Evolutionary conservation across 306 rosid genomes (phyloP).

Genomic region (Trifolium dubium): DNA sequence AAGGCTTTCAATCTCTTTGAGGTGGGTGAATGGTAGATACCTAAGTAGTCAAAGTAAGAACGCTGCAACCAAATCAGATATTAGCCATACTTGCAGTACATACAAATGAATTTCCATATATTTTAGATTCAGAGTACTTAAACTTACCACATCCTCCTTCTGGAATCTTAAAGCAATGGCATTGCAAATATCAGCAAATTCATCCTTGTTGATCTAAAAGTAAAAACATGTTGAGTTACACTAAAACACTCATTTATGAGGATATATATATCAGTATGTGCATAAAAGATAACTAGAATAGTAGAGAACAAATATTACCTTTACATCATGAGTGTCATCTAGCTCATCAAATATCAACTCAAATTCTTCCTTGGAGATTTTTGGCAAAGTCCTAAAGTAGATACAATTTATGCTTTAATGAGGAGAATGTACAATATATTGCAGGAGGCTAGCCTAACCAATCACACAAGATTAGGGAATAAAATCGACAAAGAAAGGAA

Average conservation of each 20-base stretch:
- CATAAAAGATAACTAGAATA: conserved; percentile 29
- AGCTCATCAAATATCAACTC: conserved; percentile 89
- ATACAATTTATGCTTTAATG: conserved; percentile 33
- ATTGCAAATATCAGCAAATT: conserved; percentile 91
- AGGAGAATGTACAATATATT: too few relatives aligned
- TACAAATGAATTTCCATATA: conserved; percentile 30
- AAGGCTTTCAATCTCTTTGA: conserved; percentile 77
- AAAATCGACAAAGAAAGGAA: background rate
- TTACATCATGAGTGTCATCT: conserved; percentile 82
- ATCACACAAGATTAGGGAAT: background rate
- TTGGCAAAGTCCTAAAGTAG: conserved; percentile 77
- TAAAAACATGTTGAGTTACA: conserved; percentile 30
- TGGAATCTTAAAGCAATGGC: conserved; percentile 85
- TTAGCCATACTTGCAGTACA: conserved; percentile 33
- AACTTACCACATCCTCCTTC: conserved; percentile 84
- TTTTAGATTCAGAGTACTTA: conserved; percentile 27
- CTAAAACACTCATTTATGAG: conserved; percentile 14
- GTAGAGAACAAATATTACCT: conserved; percentile 52
- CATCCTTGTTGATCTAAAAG: conserved; percentile 79
- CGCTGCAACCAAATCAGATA: conserved; percentile 64
- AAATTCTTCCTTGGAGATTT: conserved; percentile 80
- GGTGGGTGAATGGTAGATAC: conserved; percentile 57
- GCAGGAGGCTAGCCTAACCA: background rate
- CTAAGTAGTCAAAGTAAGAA: conserved; percentile 69
- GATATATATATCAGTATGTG: background rate